A percentile compares a stretch with the other conserved stretches of the same genome.
These are phyloP conservation scores for Boletus sp. DNA, from an alignment of 768 basidiomycete genomes.

Conservation along the genomic window DNA sequence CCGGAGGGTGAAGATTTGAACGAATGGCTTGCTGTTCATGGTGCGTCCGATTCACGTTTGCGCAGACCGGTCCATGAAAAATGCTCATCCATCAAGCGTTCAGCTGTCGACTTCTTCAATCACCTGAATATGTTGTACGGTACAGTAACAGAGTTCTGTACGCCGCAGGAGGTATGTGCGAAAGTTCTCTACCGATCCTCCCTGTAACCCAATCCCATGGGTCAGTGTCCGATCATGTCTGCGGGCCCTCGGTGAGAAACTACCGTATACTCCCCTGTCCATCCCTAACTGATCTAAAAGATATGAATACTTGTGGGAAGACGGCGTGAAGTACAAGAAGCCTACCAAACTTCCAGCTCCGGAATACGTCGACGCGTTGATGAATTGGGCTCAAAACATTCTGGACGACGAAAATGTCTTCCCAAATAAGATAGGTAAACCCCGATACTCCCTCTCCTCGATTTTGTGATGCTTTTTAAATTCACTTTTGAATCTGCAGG, in stretches of 20 bases:
- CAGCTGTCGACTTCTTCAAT: slow-evolving; percentile 99
- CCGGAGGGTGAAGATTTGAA: slow-evolving; percentile 97
- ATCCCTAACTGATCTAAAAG: slow-evolving; percentile 45
- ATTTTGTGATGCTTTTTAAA: slow-evolving; percentile 5
- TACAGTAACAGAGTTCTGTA: slow-evolving; percentile 97
- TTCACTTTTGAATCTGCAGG: slow-evolving; percentile 45
- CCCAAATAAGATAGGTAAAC: slow-evolving; percentile 87
- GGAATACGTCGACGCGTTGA: slow-evolving; percentile 95
- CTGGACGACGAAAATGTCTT: slow-evolving; percentile 92
- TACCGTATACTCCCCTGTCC: neutral
- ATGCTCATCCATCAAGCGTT: neutral
- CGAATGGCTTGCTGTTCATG: slow-evolving; percentile 99
- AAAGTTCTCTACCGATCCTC: neutral
- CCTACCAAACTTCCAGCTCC: slow-evolving; percentile 94
- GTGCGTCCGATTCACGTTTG: slow-evolving; percentile 41
- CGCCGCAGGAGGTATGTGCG: slow-evolving; percentile 73
- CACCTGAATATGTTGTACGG: slow-evolving; percentile 99
- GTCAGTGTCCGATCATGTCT: slow-evolving; percentile 92
- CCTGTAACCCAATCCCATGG: slow-evolving; percentile 8
- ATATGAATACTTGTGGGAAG: slow-evolving; percentile 95
- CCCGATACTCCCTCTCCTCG: slow-evolving; percentile 4
- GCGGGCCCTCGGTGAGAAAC: slow-evolving; percentile 79
- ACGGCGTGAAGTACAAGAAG: slow-evolving; percentile 79
- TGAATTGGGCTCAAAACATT: slow-evolving; percentile 96
- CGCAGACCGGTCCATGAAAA: neutral